These are phyloP conservation scores for Neonectria coccinea DNA, from an alignment of 2,329 filamentous ascomycete species.

Conservation along the genomic window DNA sequence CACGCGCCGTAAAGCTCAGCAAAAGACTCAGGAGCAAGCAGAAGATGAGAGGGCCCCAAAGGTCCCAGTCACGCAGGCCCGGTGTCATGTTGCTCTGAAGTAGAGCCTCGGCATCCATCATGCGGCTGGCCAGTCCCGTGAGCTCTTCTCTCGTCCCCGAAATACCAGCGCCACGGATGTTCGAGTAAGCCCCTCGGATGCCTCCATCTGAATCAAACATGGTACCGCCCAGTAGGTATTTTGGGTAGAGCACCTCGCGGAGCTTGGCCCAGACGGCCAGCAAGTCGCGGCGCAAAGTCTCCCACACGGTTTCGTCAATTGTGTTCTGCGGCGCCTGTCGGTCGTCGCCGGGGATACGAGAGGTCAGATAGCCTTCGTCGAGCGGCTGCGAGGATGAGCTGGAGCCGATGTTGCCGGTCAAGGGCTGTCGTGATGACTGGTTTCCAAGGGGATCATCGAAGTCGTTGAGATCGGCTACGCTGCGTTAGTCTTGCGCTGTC, in stretches of 20 bases:
- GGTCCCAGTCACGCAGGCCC: slow-evolving; percentile 94
- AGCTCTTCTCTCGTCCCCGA: slow-evolving; percentile 72
- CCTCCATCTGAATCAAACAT: slow-evolving; percentile 69
- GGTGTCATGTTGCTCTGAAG: slow-evolving; percentile 83
- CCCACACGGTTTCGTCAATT: slow-evolving; percentile 97
- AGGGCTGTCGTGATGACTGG: slow-evolving; percentile 78
- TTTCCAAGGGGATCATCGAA: slow-evolving; percentile 86
- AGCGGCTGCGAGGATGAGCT: slow-evolving; percentile 66
- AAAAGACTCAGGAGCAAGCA: slow-evolving; percentile 89
- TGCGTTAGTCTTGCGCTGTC: slow-evolving; percentile 34
- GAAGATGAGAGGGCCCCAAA: slow-evolving; percentile 97
- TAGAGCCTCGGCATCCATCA: slow-evolving; percentile 72
- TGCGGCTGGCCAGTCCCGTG: slow-evolving; percentile 69
- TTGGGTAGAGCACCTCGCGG: slow-evolving; percentile 95
- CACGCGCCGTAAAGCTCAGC: slow-evolving; percentile 82
- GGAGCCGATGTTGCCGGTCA: slow-evolving; percentile 85
- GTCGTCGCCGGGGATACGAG: slow-evolving; percentile 91
- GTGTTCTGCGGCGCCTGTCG: slow-evolving; percentile 90
- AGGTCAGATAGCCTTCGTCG: slow-evolving; percentile 86
- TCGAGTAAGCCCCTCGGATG: slow-evolving; percentile 71
- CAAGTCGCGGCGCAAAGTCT: slow-evolving; percentile 92
- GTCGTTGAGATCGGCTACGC: slow-evolving; percentile 84
- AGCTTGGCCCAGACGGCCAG: slow-evolving; percentile 97
- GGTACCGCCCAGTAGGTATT: slow-evolving; percentile 83
- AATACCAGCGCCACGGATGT: slow-evolving; percentile 69